Conservation (phyloP, 306 rosid genomes). For the Delonix regia region DNA sequence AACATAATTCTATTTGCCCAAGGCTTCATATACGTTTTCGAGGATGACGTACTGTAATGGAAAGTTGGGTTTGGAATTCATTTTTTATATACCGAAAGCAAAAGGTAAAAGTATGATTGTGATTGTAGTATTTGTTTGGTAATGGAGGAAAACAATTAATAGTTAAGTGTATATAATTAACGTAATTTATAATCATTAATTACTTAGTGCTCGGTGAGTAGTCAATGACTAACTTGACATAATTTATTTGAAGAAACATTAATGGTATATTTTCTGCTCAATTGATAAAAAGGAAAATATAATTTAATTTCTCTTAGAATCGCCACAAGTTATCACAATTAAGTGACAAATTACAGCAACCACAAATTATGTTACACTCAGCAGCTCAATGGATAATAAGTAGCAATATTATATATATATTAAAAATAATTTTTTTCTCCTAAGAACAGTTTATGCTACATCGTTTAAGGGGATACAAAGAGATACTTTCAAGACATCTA, state of each 20-base stretch:
- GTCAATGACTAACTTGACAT: not conserved
- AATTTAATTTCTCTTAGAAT: not conserved
- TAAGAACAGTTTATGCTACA: too few species aligned
- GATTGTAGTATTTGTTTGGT: slow-evolving; percentile 43
- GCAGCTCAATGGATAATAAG: too few species aligned
- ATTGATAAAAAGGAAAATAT: not conserved
- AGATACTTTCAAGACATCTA: not conserved
- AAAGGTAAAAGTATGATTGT: slow-evolving; percentile 38
- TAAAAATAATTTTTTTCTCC: too few species aligned
- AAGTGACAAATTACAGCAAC: too few species aligned
- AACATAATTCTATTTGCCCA: slow-evolving; percentile 9
- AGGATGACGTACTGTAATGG: slow-evolving; percentile 32
- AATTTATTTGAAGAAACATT: not conserved
- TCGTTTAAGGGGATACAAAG: too few species aligned
- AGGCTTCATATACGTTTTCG: not conserved
- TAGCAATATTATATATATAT: too few species aligned
- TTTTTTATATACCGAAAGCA: slow-evolving; percentile 18
- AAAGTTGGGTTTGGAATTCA: slow-evolving; percentile 11
- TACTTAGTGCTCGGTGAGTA: not conserved
- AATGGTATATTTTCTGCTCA: not conserved
- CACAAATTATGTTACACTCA: too few species aligned
- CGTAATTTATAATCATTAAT: not conserved
- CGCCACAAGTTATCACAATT: too few species aligned
- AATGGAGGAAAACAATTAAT: not conserved
- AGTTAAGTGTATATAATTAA: not conserved